phyloP scores from a whole-genome alignment of 2,329 filamentous ascomycete species.

The Parastagonospora avenae region DNA sequence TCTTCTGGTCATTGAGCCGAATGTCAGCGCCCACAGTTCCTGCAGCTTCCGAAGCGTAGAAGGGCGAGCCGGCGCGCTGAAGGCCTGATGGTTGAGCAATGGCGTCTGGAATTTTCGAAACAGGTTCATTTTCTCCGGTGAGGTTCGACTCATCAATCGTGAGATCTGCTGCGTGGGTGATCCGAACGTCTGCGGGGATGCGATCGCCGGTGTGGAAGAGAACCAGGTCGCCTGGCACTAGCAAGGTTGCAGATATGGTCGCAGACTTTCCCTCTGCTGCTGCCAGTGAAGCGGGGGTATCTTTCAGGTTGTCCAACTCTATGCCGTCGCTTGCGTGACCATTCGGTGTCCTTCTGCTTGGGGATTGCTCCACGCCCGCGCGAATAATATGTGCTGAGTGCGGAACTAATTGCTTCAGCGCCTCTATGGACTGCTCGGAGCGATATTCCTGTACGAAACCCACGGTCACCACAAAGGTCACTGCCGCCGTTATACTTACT shows the following conservation, averaged over 20 bases:
- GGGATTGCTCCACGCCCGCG: constrained; percentile 30
- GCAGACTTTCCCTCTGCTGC: constrained; percentile 73
- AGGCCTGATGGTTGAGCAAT: constrained; percentile 50
- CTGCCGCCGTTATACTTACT: constrained; percentile 91
- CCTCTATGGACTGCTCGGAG: constrained; percentile 96
- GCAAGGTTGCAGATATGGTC: constrained; percentile 82
- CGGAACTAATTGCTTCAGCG: constrained; percentile 88
- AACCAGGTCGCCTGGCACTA: constrained; percentile 92
- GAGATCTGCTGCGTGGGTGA: constrained; percentile 86
- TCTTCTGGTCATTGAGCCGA: constrained; percentile 75
- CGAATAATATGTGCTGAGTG: constrained; percentile 96
- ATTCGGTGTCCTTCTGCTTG: constrained; percentile 23
- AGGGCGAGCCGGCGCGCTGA: constrained; percentile 58
- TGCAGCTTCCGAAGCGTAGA: constrained; percentile 63
- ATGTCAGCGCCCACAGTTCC: constrained; percentile 68
- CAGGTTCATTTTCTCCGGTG: constrained; percentile 94
- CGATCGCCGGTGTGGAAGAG: constrained; percentile 95
- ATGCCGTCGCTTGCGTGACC: constrained; percentile 36
- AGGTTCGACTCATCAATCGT: constrained; percentile 97
- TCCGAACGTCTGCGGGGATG: constrained; percentile 93
- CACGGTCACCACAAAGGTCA: constrained; percentile 95
- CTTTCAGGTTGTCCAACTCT: constrained; percentile 57
- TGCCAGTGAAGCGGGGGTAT: constrained; percentile 65
- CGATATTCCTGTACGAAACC: constrained; percentile 97
- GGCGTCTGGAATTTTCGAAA: constrained; percentile 74